A percentile compares a stretch with the other conserved stretches of the same genome.
phyloP scores from a whole-genome alignment of 2,329 filamentous ascomycete genomes.

The Pseudocercospora musae region DNA sequence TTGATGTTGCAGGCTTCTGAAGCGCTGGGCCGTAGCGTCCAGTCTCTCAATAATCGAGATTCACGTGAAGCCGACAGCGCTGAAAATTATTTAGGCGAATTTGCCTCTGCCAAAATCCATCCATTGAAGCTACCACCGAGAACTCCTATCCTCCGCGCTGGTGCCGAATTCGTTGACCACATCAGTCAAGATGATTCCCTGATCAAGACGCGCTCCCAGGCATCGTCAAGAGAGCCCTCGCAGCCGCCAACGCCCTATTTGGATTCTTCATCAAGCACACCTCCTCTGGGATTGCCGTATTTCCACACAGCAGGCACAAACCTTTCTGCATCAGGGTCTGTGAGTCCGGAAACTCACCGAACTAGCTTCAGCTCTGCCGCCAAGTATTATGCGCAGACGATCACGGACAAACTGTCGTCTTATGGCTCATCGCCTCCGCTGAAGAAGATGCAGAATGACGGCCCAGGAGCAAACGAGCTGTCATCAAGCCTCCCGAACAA shows the following conservation, averaged over 20 bases:
- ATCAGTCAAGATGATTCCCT: conserved; percentile 16
- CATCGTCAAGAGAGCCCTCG: conserved; percentile 29
- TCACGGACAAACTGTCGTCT: conserved; percentile 32
- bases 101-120: neutral
- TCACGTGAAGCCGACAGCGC: neutral
- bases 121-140: neutral
- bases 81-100: neutral
- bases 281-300: conserved; percentile 26
- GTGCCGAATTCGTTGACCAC: conserved; percentile 10
- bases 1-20: conserved; percentile 50
- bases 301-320: conserved; percentile 22
- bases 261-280: conserved; percentile 30
- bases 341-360: conserved; percentile 33
- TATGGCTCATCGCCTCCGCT: conserved; percentile 34
- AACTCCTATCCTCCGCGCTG: conserved; percentile 18
- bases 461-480: conserved; percentile 29
- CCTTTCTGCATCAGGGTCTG: conserved; percentile 29
- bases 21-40: neutral
- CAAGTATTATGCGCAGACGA: conserved; percentile 35
- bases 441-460: conserved; percentile 23
- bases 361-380: conserved; percentile 35
- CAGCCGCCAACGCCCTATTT: conserved; percentile 32
- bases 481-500: conserved; percentile 28
- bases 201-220: conserved; percentile 20
- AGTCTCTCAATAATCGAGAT: neutral